A percentile compares a stretch with the other conserved stretches of the same genome.
These are phyloP conservation scores for Trichophyton rubrum DNA, from an alignment of 2,329 filamentous ascomycete species.

Conservation along the genomic window DNA sequence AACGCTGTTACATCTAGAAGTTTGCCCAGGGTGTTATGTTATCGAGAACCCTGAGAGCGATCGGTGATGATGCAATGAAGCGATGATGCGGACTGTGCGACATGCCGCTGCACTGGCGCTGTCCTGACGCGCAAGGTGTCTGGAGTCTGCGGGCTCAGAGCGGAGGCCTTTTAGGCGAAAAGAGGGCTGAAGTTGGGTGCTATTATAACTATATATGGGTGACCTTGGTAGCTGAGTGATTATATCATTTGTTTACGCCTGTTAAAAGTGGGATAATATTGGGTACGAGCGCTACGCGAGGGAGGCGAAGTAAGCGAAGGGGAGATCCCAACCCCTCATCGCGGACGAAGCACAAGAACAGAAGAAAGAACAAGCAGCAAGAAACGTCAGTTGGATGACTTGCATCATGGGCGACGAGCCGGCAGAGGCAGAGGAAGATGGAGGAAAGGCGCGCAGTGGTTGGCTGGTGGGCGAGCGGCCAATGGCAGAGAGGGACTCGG, in stretches of 20 bases:
- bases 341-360: not conserved
- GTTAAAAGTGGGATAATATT: too few species aligned
- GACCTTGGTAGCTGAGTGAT: not conserved
- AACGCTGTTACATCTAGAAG: not conserved
- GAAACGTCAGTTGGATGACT: not conserved
- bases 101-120: not conserved
- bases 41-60: too few species aligned
- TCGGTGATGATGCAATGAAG: too few species aligned
- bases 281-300: not conserved
- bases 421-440: not conserved
- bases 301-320: not conserved
- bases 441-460: not conserved
- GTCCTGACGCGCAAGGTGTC: not conserved
- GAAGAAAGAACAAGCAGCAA: not conserved
- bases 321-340: not conserved
- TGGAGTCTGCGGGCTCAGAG: not conserved
- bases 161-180: not conserved
- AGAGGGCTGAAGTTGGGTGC: not conserved
- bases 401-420: not conserved
- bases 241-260: too few species aligned
- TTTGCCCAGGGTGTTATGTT: too few species aligned
- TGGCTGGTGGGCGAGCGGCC: not conserved
- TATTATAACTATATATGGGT: not conserved
- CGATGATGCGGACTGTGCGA: not conserved
- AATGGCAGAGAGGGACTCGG: not conserved